Evolutionary conservation across 108 stramenopile genomes (phyloP), one percentile per base, ranked within the genome.

Genomic region (Mediolabrus comicus): DNA sequence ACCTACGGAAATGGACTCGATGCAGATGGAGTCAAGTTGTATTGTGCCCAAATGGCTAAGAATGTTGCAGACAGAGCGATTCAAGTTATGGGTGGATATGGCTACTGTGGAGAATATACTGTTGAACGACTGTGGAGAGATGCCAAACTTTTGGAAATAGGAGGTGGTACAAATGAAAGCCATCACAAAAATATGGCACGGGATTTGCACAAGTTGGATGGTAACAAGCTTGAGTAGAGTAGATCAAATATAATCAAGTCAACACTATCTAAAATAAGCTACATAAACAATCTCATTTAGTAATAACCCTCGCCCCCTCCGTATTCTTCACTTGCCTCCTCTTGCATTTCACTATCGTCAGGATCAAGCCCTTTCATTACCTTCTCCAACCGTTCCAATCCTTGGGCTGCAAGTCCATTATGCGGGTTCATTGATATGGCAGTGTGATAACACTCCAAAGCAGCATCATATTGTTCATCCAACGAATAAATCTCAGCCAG

Each of bases 131-230:
- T 99, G 13, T 99, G 97, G 97, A 81, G 99, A 17, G 99, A 99
- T 85, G 86, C 97, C 27, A 99, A 99, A 68, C 82, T 99, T 4
- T 68, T 99, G 33, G 99, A 99, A 75, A 99, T 99, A 59, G 99
- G 99, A n/a, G 99, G 99, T 34, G 99, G 99, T 4, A 99, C 98
- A 32, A 95, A 95, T 53, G 98, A 99, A 84, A 90, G 91, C 6
- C 99, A 99, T 69, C 98, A 99, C 74, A 99, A 99, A 80, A 99
- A 99, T 75, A 99, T 99, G 96, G 38, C 79, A 2, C 74, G 92
- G 22, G 92, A 91, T 77, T 74, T 94, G 41, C 68, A 71, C 9
- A 70, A 77, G 38, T 68, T 85, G 71, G 68, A 71, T 32, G 61
- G 59, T 2, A 80, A 62, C 33, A 78, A 59, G 46, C 59, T 86